Conservation (phyloP, 805 yeast genomes). For the Cephaloascus fragrans region DNA sequence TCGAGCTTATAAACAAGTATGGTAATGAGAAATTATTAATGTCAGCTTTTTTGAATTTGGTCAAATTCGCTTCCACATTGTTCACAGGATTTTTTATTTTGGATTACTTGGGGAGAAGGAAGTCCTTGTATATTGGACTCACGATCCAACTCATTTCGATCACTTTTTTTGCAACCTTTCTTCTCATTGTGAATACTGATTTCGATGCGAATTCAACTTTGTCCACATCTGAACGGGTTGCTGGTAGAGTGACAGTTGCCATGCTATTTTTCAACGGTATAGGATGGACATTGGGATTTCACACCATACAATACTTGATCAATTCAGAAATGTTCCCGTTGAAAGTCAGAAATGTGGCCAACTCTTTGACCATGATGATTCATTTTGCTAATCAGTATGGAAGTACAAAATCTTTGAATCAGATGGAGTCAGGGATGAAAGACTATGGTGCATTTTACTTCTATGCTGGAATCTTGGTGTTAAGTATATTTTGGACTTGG, state of each 20-base stretch:
- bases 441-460: conserved; percentile 43
- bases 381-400: conserved; percentile 51
- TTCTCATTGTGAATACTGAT: conserved; percentile 34
- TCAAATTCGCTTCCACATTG: conserved; percentile 39
- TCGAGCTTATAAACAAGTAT: conserved; percentile 34
- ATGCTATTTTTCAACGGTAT: conserved; percentile 39
- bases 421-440: conserved; percentile 35
- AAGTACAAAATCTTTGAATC: conserved; percentile 44
- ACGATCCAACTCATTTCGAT: conserved; percentile 29
- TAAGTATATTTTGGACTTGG: conserved; percentile 37
- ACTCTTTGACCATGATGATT: conserved; percentile 41
- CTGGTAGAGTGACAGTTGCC: conserved; percentile 40
- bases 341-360: conserved; percentile 37
- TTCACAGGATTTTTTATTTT: conserved; percentile 42
- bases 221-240: conserved; percentile 19
- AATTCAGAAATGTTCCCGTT: conserved; percentile 48
- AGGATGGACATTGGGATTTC: conserved; percentile 55
- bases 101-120: conserved; percentile 43
- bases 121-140: conserved; percentile 39
- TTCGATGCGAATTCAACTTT: conserved; percentile 17
- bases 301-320: conserved; percentile 43
- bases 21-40: conserved; percentile 30
- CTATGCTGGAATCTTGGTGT: conserved; percentile 29
- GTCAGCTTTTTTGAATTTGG: conserved; percentile 45
- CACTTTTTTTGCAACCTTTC: conserved; percentile 36